Conservation (phyloP, 257 asterid genomes). For the Anisodus acutangulus region DNA sequence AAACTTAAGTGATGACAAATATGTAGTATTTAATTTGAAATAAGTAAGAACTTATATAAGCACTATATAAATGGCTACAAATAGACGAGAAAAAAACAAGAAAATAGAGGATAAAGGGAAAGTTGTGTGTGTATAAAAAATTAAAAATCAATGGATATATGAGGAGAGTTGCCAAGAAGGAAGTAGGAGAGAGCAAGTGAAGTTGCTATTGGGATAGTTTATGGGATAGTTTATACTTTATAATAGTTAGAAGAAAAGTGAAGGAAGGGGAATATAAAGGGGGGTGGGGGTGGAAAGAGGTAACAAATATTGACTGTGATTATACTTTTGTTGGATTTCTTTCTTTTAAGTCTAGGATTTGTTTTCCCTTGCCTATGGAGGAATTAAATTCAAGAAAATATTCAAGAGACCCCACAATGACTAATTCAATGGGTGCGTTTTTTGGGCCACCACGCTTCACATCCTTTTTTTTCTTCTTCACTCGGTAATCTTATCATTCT, state of each 20-base stretch:
- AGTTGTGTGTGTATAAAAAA: not conserved
- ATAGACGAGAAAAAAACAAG: not conserved
- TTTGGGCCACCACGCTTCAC: conserved; percentile 15
- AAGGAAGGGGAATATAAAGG: conserved; percentile 32
- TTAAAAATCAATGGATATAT: not conserved
- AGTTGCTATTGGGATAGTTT: conserved; percentile 11
- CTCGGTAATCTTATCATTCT: conserved; percentile 4
- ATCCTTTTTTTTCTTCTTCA: not conserved
- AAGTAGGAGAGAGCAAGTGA: conserved; percentile 29
- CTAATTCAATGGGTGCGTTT: conserved; percentile 48
- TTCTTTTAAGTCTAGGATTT: not conserved
- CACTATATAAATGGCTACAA: not conserved
- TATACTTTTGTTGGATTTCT: conserved; percentile 21
- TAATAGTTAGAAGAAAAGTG: not conserved
- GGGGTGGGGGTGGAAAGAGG: conserved; percentile 40
- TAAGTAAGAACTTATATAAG: not conserved
- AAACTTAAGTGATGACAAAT: not conserved
- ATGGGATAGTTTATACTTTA: not conserved
- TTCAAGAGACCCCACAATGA: conserved; percentile 34
- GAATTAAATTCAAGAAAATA: not conserved
- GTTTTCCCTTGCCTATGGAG: not conserved
- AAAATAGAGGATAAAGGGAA: too few relatives aligned
- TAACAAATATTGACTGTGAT: conserved; percentile 28
- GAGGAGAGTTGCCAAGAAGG: conserved; percentile 16
- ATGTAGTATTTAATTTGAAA: not conserved